Base-by-base conservation (phyloP, 139 green algal species). In the Penium margaritaceum region DNA sequence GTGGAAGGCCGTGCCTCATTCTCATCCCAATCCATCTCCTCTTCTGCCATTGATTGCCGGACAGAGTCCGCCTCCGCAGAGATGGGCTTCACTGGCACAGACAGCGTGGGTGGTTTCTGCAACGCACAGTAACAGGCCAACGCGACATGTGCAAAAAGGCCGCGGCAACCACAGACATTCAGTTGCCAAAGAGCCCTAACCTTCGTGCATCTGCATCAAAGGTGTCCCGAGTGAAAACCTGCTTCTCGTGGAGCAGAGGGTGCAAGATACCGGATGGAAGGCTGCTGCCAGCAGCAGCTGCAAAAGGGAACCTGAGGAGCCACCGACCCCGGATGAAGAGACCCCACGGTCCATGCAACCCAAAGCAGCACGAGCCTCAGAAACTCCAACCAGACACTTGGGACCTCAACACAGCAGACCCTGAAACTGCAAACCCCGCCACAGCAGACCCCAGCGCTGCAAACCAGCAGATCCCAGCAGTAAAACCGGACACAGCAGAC, bases 11-110 rank as follows among this genome's bases (percentile, higher is more conserved):
- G 64, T 5, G 64, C 64, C 33, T 72, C 64, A 3, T 63, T 15
- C 4, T 72, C 64, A 32, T 72, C 64, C 64, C 64, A 72, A 30
- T 72, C 64, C n/a, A 72, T 32, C 6, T 72, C 64, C 33, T 72
- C 64, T 63, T 63, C 17, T 12, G 19, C 62, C 33, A 34, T 39
- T 4, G 64, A 57, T 6, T 29, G 17, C 3, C 64, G 29, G 32
- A 29, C 17, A 32, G 64, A 33, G 7, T 72, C 36, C 4, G 64
- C 5, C 5, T 36, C 58, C n/a, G 24, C 44, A 5, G 30, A 39
- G 27, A 67, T 67, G 3, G 19, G 15, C 44, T 75, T 75, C 21
- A 75, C 43, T 2, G 67, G 67, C 27, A 75, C 67, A 5, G 67
- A 44, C 37, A 75, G 30, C 19, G 27, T n/a, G 7, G 67, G 67